phyloP scores from a whole-genome alignment of 345 rosid genomes.

The Lepidium africanum region DNA sequence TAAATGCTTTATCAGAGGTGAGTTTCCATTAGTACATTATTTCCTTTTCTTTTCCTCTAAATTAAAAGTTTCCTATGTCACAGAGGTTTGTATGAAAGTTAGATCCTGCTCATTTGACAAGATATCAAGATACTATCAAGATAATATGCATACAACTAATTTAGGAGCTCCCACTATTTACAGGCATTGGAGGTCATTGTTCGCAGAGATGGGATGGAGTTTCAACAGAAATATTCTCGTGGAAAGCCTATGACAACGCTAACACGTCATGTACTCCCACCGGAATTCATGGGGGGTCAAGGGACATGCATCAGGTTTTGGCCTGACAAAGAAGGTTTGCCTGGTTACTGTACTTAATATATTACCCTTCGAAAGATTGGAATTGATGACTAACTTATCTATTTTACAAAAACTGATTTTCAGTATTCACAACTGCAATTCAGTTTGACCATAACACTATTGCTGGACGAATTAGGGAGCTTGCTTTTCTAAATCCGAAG shows the following conservation, averaged over 20 bases:
- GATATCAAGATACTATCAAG: not conserved
- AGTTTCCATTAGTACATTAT: slow-evolving; percentile 8
- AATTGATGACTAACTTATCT: slow-evolving; percentile 5
- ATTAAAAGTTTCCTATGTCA: not conserved
- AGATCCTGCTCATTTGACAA: not conserved
- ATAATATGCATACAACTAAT: not conserved
- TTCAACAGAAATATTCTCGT: slow-evolving; percentile 73
- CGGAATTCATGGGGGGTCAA: slow-evolving; percentile 45
- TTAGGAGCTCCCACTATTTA: not conserved
- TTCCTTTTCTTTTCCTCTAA: not conserved
- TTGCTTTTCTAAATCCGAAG: slow-evolving; percentile 91
- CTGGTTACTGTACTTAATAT: not conserved
- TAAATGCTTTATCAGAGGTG: slow-evolving; percentile 96
- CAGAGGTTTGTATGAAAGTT: not conserved
- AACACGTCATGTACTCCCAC: slow-evolving; percentile 48
- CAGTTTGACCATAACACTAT: slow-evolving; percentile 79
- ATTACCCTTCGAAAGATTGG: not conserved
- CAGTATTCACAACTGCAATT: slow-evolving; percentile 84
- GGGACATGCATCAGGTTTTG: slow-evolving; percentile 84
- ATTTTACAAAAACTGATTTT: slow-evolving; percentile 1
- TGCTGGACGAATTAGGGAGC: slow-evolving; percentile 85
- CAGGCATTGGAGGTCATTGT: slow-evolving; percentile 81
- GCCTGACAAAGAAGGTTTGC: slow-evolving; percentile 91
- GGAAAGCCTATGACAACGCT: slow-evolving; percentile 74
- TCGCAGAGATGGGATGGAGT: slow-evolving; percentile 85